Evolutionary conservation across 1,139 yeast genomes (phyloP).

Genomic region (Saccharomyces hybrid): DNA sequence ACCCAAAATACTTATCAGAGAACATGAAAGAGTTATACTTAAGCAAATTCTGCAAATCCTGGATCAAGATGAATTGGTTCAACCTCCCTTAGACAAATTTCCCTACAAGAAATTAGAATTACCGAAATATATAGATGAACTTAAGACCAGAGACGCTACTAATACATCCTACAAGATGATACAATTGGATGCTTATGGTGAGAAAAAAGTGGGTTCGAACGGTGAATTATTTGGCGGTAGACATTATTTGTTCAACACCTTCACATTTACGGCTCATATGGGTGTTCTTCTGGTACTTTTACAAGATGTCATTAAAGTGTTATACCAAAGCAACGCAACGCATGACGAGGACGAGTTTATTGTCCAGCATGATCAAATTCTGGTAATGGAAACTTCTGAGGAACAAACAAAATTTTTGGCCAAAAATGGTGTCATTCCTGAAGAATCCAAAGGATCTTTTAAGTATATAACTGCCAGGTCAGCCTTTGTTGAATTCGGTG

Average conservation of each 20-base stretch:
- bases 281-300: constrained; percentile 18
- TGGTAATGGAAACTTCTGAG: constrained; percentile 14
- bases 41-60: constrained; percentile 9
- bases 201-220: constrained; percentile 54
- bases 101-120: constrained; percentile 13
- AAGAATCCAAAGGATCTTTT: not conserved
- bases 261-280: constrained; percentile 30
- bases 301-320: constrained; percentile 15
- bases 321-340: constrained; percentile 9
- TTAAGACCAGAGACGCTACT: constrained; percentile 6
- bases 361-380: constrained; percentile 13
- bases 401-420: constrained; percentile 12
- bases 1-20: not conserved
- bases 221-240: constrained; percentile 70
- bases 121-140: constrained; percentile 35
- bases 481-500: constrained; percentile 66
- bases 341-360: constrained; percentile 13
- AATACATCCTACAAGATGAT: constrained; percentile 12
- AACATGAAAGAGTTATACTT: constrained; percentile 8
- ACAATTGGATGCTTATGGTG: constrained; percentile 68
- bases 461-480: constrained; percentile 34
- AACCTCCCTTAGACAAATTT: constrained; percentile 13
- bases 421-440: constrained; percentile 5
- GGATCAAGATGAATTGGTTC: constrained; percentile 15
- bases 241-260: constrained; percentile 68